Percentiles rank a stretch among this genome's conserved stretches.
Conservation (phyloP, 345 rosid genomes). For the Carallia pectinifolia region DNA sequence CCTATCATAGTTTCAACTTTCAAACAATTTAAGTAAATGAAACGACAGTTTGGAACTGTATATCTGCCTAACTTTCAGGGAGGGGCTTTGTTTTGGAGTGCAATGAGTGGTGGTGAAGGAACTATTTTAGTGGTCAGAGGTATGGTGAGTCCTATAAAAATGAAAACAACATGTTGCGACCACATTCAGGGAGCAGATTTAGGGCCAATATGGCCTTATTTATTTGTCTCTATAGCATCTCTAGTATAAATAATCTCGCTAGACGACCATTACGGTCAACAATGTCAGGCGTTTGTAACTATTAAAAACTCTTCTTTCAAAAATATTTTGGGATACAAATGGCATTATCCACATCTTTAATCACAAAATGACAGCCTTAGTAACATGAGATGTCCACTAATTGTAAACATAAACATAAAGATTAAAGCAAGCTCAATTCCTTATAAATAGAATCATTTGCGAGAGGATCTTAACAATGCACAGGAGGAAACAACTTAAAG, state of each 20-base stretch:
- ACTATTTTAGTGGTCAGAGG: not conserved
- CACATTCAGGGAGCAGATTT: conserved; percentile 15
- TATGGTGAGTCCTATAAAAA: not conserved
- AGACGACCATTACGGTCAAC: conserved; percentile 9
- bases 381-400: conserved; percentile 58
- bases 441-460: conserved; percentile 37
- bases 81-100: not conserved
- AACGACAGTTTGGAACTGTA: too few relatives aligned
- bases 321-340: not conserved
- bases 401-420: conserved; percentile 15
- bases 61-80: too few relatives aligned
- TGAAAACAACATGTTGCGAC: not conserved
- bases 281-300: not conserved
- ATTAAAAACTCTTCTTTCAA: not conserved
- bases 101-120: not conserved
- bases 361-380: conserved; percentile 49
- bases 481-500: conserved; percentile 13
- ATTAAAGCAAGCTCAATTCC: conserved; percentile 25
- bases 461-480: conserved; percentile 26
- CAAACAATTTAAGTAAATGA: too few relatives aligned
- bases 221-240: conserved; percentile 20
- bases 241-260: not conserved
- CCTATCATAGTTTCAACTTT: too few relatives aligned
- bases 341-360: conserved; percentile 13
- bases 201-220: conserved; percentile 23